Percentiles rank a stretch among this genome's conserved stretches.
These are phyloP conservation scores for Berkeleyomyces rouxiae DNA, from an alignment of 2,329 filamentous ascomycete genomes.

Conservation along the genomic window DNA sequence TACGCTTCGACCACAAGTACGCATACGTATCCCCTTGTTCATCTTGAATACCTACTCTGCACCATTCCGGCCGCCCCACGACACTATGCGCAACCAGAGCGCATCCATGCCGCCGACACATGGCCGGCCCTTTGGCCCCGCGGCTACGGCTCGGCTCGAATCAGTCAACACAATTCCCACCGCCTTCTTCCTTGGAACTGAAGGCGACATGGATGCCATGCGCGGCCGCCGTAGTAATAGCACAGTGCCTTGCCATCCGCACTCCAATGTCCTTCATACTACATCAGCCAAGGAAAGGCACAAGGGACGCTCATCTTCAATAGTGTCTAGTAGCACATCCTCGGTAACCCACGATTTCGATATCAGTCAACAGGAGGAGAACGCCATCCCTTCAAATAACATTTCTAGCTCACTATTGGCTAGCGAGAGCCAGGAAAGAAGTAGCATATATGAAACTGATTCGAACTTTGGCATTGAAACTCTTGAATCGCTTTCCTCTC, in stretches of 20 bases:
- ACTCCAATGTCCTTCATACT: not conserved
- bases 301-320: not conserved
- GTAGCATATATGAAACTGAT: not conserved
- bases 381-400: not conserved
- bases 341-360: not conserved
- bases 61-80: not conserved
- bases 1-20: not conserved
- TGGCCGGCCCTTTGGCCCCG: not conserved
- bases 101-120: not conserved
- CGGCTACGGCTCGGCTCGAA: not conserved
- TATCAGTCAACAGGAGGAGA: not conserved
- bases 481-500: conserved; percentile 1
- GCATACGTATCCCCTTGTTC: not conserved
- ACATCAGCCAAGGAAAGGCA: not conserved
- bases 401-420: not conserved
- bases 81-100: not conserved
- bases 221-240: not conserved
- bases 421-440: not conserved
- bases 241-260: not conserved
- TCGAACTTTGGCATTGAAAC: conserved; percentile 7
- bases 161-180: not conserved
- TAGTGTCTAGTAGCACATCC: not conserved
- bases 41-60: no score
- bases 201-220: conserved; percentile 7
- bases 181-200: conserved; percentile 6